Base-by-base conservation (phyloP, 2,329 filamentous ascomycete genomes). In the Huntiella omanensis region DNA sequence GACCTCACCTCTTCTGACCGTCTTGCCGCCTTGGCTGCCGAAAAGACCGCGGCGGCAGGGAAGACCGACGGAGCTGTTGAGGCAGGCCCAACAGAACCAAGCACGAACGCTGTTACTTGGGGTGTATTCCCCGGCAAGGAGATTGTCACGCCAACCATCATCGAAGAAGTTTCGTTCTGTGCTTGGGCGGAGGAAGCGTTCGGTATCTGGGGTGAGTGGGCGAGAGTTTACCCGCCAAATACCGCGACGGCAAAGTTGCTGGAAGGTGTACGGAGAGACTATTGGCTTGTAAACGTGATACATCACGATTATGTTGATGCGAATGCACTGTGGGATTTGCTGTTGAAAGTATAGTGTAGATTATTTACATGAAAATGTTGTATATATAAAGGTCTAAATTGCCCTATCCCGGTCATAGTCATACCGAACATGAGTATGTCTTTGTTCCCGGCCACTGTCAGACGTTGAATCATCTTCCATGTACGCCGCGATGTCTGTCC, bases 151-250 rank as follows among this genome's bases (percentile, higher is more conserved):
- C 88, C 88, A 3, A 96, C 88, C 1, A 96, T 96, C 57, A 93
- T 96, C 56, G 88, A 96, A 60, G 83, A 87, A 54, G 84, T 94
- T 44, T 91, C 83, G 59, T 96, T 96, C 69, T 72, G 77, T 51
- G 85, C 87, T 5, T 98, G 91, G 91, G 74, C 77, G 48, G 91
- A 96, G 58, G 91, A 98, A 68, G 88, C 91, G 1, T 98, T 91
- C 64, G 81, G 80, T 32, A 94, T 96, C 56, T 96, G 88, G 83
- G 73, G 70, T 37, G 91, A 96, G 65, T 98, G 91, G 91, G 78
- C 82, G 50, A 72, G 82, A 53, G 81, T 95, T 40, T 96, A 94
- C 60, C 76, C 76, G n/a, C 71, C 77, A 41, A 76, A 73, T 4
- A 81, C 78, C 2, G 68, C 74, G 44, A 86, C 79, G 49, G 77